Percentiles rank a stretch among this genome's conserved stretches.
Evolutionary conservation across 306 rosid species (phyloP).

Genomic region (Echinosophora koreensis): DNA sequence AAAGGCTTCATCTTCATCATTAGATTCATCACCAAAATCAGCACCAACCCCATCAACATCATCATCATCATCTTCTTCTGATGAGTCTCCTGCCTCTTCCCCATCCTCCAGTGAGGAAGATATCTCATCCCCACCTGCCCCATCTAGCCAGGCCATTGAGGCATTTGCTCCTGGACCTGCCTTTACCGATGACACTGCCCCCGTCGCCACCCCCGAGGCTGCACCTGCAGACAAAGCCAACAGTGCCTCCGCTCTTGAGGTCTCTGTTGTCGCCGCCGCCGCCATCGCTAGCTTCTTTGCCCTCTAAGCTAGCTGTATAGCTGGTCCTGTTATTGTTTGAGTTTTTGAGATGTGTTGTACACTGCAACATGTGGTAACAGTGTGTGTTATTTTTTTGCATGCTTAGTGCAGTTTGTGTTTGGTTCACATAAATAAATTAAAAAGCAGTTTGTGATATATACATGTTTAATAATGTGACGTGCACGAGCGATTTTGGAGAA

Average conservation of each 20-base stretch:
- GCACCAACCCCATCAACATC: not conserved
- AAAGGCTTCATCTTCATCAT: not conserved
- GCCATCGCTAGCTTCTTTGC: constrained; percentile 28
- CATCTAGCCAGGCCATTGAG: constrained; percentile 40
- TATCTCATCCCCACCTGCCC: constrained; percentile 68
- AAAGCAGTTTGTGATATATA: no score
- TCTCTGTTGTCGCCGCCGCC: not conserved
- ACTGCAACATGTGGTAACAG: not conserved
- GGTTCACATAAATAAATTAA: no score
- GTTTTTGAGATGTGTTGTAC: not conserved
- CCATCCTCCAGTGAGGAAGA: constrained; percentile 30
- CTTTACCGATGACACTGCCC: not conserved
- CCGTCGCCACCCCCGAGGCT: not conserved
- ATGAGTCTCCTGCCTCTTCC: constrained; percentile 35
- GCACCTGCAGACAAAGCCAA: not conserved
- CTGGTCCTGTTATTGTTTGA: not conserved
- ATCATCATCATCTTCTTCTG: not conserved
- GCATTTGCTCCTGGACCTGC: constrained; percentile 40
- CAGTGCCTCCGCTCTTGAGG: constrained; percentile 24
- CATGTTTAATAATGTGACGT: no score
- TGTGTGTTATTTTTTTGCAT: not conserved
- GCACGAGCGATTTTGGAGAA: no score
- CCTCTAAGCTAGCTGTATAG: constrained; percentile 43
- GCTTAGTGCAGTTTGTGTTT: no score
- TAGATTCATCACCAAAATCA: constrained; percentile 2